These are phyloP conservation scores for Paecilomyces sp. DNA, from an alignment of 2,329 filamentous ascomycete genomes.

Conservation along the genomic window DNA sequence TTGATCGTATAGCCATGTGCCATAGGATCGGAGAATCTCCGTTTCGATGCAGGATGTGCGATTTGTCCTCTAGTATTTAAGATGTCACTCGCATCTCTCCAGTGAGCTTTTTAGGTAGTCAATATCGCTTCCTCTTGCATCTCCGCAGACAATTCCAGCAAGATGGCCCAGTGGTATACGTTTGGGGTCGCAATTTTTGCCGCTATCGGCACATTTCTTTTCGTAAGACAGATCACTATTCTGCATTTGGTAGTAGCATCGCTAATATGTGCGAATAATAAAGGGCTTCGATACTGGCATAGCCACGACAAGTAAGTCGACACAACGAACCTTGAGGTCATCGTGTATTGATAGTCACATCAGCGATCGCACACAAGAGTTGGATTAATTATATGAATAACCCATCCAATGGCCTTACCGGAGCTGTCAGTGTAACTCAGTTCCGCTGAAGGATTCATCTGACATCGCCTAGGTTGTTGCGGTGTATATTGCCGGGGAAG, in stretches of 20 bases:
- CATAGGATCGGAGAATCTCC: neutral
- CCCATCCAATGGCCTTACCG: slow-evolving; percentile 49
- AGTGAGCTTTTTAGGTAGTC: neutral
- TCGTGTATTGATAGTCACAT: slow-evolving; percentile 1
- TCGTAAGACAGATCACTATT: slow-evolving; percentile 32
- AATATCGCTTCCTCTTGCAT: neutral
- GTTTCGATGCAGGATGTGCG: neutral
- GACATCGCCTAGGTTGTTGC: slow-evolving; percentile 41
- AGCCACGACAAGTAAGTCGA: slow-evolving; percentile 47
- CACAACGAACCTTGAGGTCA: neutral
- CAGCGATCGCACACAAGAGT: slow-evolving; percentile 52
- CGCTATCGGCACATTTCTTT: slow-evolving; percentile 53
- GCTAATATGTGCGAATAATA: slow-evolving; percentile 1
- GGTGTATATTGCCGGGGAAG: slow-evolving; percentile 55
- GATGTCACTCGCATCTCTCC: neutral
- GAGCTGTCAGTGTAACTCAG: slow-evolving; percentile 34
- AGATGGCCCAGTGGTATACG: slow-evolving; percentile 39
- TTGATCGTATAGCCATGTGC: neutral
- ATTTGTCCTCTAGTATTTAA: neutral
- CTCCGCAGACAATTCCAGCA: slow-evolving; percentile 4
- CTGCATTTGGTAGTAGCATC: neutral
- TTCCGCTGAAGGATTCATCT: neutral
- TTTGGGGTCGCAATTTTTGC: slow-evolving; percentile 50
- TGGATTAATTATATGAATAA: slow-evolving; percentile 54
- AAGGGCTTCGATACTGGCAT: slow-evolving; percentile 56